These are phyloP conservation scores for Daldinia childiae DNA, from an alignment of 495 filamentous ascomycete species.

Conservation along the genomic window DNA sequence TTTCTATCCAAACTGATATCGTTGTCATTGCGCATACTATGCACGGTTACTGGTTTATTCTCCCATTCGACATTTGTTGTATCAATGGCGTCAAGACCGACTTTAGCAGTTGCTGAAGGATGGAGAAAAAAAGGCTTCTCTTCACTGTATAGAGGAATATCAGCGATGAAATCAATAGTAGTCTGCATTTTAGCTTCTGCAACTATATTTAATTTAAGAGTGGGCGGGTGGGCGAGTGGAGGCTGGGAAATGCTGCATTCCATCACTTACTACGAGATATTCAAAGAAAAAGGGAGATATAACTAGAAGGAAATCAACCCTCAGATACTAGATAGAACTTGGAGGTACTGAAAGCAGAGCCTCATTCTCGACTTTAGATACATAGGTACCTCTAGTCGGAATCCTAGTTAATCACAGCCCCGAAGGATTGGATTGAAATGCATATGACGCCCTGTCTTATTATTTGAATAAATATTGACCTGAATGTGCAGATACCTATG, in stretches of 20 bases:
- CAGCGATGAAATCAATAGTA: slow-evolving; percentile 19
- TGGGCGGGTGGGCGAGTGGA: background rate
- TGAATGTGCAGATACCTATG: too few species aligned
- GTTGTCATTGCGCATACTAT: slow-evolving; percentile 10
- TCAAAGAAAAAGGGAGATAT: background rate
- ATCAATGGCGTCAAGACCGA: slow-evolving; percentile 6
- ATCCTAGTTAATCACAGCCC: too few species aligned
- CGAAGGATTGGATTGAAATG: too few species aligned
- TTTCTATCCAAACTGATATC: slow-evolving; percentile 13
- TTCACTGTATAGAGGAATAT: slow-evolving; percentile 11
- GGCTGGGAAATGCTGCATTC: background rate
- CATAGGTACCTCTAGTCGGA: background rate
- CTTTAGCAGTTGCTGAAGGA: slow-evolving; percentile 8
- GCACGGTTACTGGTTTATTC: slow-evolving; percentile 7
- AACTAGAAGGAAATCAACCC: too few species aligned
- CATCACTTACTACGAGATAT: background rate
- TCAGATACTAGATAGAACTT: too few species aligned
- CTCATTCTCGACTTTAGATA: background rate
- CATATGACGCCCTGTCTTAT: too few species aligned
- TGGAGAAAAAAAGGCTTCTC: slow-evolving; percentile 24
- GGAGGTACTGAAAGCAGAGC: background rate
- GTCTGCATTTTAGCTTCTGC: slow-evolving; percentile 8
- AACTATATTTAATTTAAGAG: background rate
- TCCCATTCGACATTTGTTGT: slow-evolving; percentile 27
- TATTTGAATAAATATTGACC: too few species aligned